Conservation (phyloP, 148 eudicot genomes). For the Fagopyrum esculentum region DNA sequence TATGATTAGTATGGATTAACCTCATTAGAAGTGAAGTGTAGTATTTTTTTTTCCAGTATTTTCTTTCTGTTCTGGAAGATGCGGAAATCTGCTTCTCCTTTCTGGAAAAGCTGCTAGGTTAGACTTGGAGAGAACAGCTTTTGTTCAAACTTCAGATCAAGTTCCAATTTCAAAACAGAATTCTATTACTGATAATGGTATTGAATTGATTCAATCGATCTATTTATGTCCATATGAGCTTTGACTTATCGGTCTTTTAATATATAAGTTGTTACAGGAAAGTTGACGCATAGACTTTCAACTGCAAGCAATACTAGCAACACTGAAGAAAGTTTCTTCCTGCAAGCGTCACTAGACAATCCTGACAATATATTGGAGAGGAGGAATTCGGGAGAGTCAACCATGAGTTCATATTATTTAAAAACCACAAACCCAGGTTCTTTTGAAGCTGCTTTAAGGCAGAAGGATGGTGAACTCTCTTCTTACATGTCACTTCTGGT, state of each 20-base stretch:
- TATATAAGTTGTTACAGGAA: constrained; percentile 41
- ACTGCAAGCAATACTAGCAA: constrained; percentile 79
- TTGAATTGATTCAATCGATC: not conserved
- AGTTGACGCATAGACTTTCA: constrained; percentile 66
- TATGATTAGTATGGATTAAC: not conserved
- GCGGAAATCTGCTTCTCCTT: not conserved
- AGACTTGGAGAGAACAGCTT: constrained; percentile 72
- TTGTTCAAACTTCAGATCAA: constrained; percentile 55
- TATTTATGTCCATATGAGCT: not conserved
- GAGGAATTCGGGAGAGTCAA: constrained; percentile 60
- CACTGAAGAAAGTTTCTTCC: constrained; percentile 85
- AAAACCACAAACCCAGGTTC: constrained; percentile 77
- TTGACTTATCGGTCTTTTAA: not conserved
- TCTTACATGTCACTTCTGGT: constrained; percentile 90
- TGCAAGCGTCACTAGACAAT: constrained; percentile 82
- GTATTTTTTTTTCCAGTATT: not conserved
- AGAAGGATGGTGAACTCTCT: constrained; percentile 95
- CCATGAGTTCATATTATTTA: constrained; percentile 64
- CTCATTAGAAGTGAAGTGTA: not conserved
- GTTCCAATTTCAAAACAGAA: constrained; percentile 44
- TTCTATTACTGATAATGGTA: constrained; percentile 72
- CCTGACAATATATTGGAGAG: constrained; percentile 58
- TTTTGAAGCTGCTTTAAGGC: constrained; percentile 87
- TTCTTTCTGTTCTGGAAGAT: not conserved
- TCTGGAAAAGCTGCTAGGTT: constrained; percentile 48